Evolutionary conservation across 2,329 filamentous ascomycete genomes (phyloP), one percentile per base, ranked within the genome.

Genomic region (Sporothrix protearum): DNA sequence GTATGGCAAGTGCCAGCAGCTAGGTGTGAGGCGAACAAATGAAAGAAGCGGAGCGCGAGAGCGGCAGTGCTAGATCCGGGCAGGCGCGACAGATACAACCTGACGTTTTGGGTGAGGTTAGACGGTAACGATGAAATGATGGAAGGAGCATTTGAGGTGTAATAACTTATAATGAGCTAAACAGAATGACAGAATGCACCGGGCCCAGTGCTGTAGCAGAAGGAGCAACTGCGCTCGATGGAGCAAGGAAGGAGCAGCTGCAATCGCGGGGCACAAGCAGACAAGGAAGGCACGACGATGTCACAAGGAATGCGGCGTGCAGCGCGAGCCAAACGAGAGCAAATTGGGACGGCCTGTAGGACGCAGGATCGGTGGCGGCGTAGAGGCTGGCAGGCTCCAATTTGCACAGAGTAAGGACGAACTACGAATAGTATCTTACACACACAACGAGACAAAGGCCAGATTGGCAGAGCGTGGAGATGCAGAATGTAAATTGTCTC

Each of bases 221-320:
- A 9, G 28, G 9, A 22, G 33, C n/a, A 36, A 25, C 16, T 3
- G 55, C 12, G 12, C 3, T 25, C 57, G 36, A 25, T 42, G 36
- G 33, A 63, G 57, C 39, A 12, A 25, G 59, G 59, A 64, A 64
- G 36, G 36, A 64, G 36, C 59, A n/a, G 59, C 59, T 64, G 59
- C 59, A 9, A 45, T 25, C 36, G 39, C 36, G 22, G 59, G 33
- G 10, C 8, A 22, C 47, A 51, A 8, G 49, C 49, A 2, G 12
- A 49, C 14, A 49, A 25, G 49, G 8, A 25, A 53, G 49, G 25
- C 49, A 53, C 8, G 49, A n/a, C 42, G n/a, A 33, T 42, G 12
- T 4, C 36, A 25, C 8, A 45, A 28, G 59, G 36, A 64, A 45
- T 45, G 36, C 22, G 22, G 36, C 22, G 59, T 45, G 36, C 59